These are phyloP conservation scores for Lentinula edodes DNA, from an alignment of 768 basidiomycete species.

Conservation along the genomic window DNA sequence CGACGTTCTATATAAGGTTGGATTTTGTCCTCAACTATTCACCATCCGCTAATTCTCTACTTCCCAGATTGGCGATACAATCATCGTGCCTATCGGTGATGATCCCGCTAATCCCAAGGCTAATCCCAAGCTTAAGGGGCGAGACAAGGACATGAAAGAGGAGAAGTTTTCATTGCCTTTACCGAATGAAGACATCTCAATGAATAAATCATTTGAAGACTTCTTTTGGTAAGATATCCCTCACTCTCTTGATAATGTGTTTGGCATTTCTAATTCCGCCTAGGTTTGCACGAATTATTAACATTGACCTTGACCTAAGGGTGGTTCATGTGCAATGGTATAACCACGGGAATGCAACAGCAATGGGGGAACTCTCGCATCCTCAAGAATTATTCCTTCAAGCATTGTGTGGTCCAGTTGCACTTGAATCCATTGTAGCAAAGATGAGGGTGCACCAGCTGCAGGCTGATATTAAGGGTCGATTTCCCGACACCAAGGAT, in stretches of 20 bases:
- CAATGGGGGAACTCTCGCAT: conserved; percentile 55
- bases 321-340: conserved; percentile 70
- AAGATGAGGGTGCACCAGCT: conserved; percentile 29
- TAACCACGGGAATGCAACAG: conserved; percentile 58
- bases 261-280: background rate
- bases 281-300: conserved; percentile 69
- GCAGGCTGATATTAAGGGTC: conserved; percentile 16
- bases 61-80: conserved; percentile 55
- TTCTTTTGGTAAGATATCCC: conserved; percentile 49
- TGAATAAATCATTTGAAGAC: conserved; percentile 38
- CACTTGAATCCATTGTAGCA: conserved; percentile 35
- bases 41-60: conserved; percentile 1
- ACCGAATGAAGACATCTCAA: conserved; percentile 26
- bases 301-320: conserved; percentile 36
- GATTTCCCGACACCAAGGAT: conserved; percentile 11
- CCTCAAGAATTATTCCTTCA: conserved; percentile 63
- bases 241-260: background rate
- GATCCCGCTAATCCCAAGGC: background rate
- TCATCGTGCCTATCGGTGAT: conserved; percentile 40
- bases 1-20: conserved; percentile 36
- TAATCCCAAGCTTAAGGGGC: conserved; percentile 13
- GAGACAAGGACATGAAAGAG: conserved; percentile 20
- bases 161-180: conserved; percentile 25
- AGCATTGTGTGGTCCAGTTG: conserved; percentile 43
- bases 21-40: conserved; percentile 3